Percentiles rank a stretch among this genome's conserved stretches.
Conservation (phyloP, 1,139 yeast species). For the Geotrichum restrictum region DNA sequence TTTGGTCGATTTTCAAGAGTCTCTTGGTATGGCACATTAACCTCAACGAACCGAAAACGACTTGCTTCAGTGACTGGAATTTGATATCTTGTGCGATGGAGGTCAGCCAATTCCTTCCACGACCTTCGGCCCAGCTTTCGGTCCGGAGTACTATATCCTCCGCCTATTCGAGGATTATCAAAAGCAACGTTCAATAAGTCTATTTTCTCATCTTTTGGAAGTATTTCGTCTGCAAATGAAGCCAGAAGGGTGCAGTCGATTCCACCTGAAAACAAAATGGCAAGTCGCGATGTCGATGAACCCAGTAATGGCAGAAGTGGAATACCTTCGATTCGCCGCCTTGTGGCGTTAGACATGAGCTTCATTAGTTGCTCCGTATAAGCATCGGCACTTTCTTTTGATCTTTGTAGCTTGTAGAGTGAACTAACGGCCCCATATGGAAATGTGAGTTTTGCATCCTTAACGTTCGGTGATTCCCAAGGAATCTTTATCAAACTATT, state of each 20-base stretch:
- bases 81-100: conserved; percentile 13
- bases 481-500: not conserved
- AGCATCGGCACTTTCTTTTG: not conserved
- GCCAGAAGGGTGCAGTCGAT: conserved; percentile 85
- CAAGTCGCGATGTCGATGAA: conserved; percentile 38
- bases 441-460: not conserved
- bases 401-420: not conserved
- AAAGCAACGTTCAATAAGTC: conserved; percentile 94
- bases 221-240: conserved; percentile 37
- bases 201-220: conserved; percentile 39
- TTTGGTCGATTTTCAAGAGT: conserved; percentile 51
- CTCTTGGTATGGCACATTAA: conserved; percentile 66
- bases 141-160: conserved; percentile 67
- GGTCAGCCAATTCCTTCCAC: conserved; percentile 45
- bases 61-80: not conserved
- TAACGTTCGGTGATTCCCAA: not conserved
- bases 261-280: conserved; percentile 87
- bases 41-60: conserved; percentile 53
- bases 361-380: conserved; percentile 23
- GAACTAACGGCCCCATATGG: conserved; percentile 12
- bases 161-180: conserved; percentile 77
- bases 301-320: conserved; percentile 14
- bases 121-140: conserved; percentile 65
- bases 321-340: conserved; percentile 53
- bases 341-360: conserved; percentile 41